These are phyloP conservation scores for Closterium sp. DNA, from an alignment of 139 green algal genomes.

Conservation along the genomic window DNA sequence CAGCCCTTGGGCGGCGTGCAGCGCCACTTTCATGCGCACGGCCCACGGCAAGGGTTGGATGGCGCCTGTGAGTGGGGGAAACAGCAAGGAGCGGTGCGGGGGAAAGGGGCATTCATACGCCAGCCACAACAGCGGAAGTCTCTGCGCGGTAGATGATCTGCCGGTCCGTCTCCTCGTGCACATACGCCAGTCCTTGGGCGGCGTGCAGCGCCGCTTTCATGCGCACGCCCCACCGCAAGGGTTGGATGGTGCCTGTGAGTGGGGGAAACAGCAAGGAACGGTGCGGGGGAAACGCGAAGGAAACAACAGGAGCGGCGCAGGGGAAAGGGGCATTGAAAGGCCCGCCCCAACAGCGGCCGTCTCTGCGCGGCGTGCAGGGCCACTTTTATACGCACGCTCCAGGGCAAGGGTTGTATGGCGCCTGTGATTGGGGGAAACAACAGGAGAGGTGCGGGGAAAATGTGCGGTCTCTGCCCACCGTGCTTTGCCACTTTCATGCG, in stretches of 20 bases:
- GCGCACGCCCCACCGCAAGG: too few relatives aligned
- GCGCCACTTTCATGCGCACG: conserved; percentile 1
- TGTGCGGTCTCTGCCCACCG: not conserved
- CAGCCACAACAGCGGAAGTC: too few relatives aligned
- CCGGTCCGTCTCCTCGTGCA: too few relatives aligned
- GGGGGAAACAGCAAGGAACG: not conserved
- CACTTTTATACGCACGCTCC: not conserved
- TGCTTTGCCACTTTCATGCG: conserved; percentile 10
- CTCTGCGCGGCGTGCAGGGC: conserved; percentile 13
- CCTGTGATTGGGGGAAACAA: not conserved
- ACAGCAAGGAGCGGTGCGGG: not conserved
- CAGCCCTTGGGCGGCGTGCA: conserved; percentile 12
- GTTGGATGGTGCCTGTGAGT: too few relatives aligned
- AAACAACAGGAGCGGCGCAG: too few relatives aligned
- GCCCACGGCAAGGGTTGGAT: conserved; percentile 8
- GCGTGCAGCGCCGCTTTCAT: not conserved
- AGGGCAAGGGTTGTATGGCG: not conserved
- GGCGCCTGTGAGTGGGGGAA: not conserved
- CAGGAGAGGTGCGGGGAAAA: not conserved
- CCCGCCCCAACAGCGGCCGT: too few relatives aligned
- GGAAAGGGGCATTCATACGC: not conserved
- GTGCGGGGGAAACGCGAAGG: too few relatives aligned
- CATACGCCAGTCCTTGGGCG: too few relatives aligned
- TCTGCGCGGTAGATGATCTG: too few relatives aligned
- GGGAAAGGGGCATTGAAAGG: too few relatives aligned